These are phyloP conservation scores for Bacterosira constricta DNA, from an alignment of 108 stramenopile genomes.

Conservation along the genomic window DNA sequence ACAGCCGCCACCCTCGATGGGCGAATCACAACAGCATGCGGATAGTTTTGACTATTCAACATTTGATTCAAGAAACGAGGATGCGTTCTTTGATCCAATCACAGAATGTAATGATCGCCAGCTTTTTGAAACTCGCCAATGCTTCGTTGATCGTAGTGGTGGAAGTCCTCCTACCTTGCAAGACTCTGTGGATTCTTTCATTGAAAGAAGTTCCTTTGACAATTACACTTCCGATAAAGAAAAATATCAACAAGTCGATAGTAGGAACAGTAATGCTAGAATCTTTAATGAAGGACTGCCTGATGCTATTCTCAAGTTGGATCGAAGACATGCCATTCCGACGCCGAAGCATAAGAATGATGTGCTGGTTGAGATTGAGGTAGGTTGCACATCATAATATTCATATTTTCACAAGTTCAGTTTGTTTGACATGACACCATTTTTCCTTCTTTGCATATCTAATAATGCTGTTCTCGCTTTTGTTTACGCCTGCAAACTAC, in stretches of 20 bases:
- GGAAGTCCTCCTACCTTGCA: not conserved
- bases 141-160: not conserved
- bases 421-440: no score
- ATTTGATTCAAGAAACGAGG: not conserved
- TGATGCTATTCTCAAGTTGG: slow-evolving; percentile 39
- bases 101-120: not conserved
- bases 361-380: slow-evolving; percentile 47
- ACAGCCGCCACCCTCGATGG: not conserved
- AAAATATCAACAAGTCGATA: not conserved
- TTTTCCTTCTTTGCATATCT: no score
- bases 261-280: not conserved
- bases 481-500: no score
- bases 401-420: no score
- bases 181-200: slow-evolving; percentile 9
- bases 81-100: not conserved
- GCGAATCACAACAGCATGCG: not conserved
- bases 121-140: slow-evolving; percentile 8
- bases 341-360: slow-evolving; percentile 46
- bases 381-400: no score
- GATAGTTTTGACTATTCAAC: slow-evolving; percentile 7
- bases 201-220: no score
- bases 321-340: slow-evolving; percentile 41
- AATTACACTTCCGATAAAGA: no score
- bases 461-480: no score
- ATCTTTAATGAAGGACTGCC: slow-evolving; percentile 19